phyloP scores from a whole-genome alignment of 2,329 filamentous ascomycete species.

The Chrysosporium queenslandicum region DNA sequence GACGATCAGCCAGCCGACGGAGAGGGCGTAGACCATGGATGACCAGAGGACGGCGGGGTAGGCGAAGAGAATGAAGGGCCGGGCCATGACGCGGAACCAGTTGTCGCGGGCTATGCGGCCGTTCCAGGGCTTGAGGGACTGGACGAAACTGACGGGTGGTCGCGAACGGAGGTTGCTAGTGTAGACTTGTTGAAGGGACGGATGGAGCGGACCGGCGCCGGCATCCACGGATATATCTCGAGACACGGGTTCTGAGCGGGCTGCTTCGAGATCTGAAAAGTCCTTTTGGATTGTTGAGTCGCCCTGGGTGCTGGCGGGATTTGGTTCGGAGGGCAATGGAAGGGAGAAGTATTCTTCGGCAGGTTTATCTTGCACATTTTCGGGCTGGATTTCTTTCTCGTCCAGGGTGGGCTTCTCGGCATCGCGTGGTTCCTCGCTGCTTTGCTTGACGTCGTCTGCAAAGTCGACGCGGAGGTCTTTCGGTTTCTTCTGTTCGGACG shows the following conservation, averaged over 20 bases:
- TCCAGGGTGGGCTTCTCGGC: neutral
- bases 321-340: conserved; percentile 15
- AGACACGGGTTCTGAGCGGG: conserved; percentile 17
- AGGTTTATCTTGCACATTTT: neutral
- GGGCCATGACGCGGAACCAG: conserved; percentile 66
- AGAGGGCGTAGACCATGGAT: conserved; percentile 70
- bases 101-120: conserved; percentile 67
- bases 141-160: conserved; percentile 59
- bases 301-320: conserved; percentile 4
- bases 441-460: conserved; percentile 30
- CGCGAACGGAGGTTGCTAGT: conserved; percentile 58
- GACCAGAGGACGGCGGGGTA: conserved; percentile 91
- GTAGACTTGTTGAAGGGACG: conserved; percentile 42
- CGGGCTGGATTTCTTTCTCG: neutral
- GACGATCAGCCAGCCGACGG: conserved; percentile 90
- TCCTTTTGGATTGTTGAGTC: conserved; percentile 1
- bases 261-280: conserved; percentile 26
- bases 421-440: neutral
- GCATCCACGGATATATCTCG: conserved; percentile 28
- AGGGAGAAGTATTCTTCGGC: conserved; percentile 10
- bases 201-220: conserved; percentile 19
- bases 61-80: conserved; percentile 75
- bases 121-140: conserved; percentile 67
- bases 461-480: conserved; percentile 50
- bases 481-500: conserved; percentile 14